Evolutionary conservation across 768 basidiomycete genomes (phyloP).

Genomic region (Phylloporus sp.): DNA sequence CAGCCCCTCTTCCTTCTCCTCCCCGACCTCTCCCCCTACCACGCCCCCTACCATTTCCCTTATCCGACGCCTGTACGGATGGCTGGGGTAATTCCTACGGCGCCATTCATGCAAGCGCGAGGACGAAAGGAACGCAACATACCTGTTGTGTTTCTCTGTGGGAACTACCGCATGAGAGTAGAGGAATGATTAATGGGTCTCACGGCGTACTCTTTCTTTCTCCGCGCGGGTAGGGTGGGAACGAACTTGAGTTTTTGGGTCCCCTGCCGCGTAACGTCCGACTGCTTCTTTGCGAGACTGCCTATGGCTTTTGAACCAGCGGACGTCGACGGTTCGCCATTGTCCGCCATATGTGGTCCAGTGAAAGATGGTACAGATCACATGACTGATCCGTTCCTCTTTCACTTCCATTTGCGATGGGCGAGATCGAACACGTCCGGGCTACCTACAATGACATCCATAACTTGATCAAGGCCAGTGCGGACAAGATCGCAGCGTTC

Average conservation of each 20-base stretch:
- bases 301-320: constrained; percentile 58
- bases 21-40: constrained; percentile 50
- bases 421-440: constrained; percentile 53
- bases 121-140: constrained; percentile 18
- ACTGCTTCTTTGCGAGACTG: constrained; percentile 65
- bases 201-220: constrained; percentile 72
- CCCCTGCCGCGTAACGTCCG: constrained; percentile 69
- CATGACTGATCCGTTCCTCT: constrained; percentile 3
- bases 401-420: constrained; percentile 20
- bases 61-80: constrained; percentile 30
- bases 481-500: constrained; percentile 71
- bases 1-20: constrained; percentile 45
- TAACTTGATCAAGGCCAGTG: constrained; percentile 69
- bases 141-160: constrained; percentile 64
- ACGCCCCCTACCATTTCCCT: constrained; percentile 43
- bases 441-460: constrained; percentile 92
- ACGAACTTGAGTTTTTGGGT: constrained; percentile 77
- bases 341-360: constrained; percentile 17
- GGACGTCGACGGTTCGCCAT: constrained; percentile 17
- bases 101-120: constrained; percentile 3
- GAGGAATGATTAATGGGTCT: constrained; percentile 1
- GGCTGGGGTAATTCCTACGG: constrained; percentile 45
- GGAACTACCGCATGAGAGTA: constrained; percentile 14
- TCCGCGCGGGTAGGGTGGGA: constrained; percentile 66
- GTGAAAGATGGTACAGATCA: constrained; percentile 7